Conservation (phyloP, 257 asterid species). For the Petrea volubilis region DNA sequence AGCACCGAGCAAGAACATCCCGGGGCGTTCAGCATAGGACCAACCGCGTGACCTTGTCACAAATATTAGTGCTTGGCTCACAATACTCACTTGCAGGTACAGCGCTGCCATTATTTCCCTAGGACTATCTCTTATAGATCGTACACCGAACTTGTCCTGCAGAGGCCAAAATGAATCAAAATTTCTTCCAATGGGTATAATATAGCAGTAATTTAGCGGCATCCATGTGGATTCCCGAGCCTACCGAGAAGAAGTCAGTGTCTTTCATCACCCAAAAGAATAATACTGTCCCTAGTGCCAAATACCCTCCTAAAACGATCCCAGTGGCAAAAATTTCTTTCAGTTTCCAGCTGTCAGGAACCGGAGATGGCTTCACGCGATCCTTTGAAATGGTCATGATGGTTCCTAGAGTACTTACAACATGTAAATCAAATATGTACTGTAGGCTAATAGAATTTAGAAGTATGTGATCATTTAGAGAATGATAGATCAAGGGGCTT, state of each 20-base stretch:
- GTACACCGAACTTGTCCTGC: conserved; percentile 71
- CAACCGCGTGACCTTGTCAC: conserved; percentile 95
- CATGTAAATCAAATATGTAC: not conserved
- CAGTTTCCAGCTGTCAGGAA: conserved; percentile 96
- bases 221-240: conserved; percentile 1
- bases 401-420: conserved; percentile 50
- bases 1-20: conserved; percentile 62
- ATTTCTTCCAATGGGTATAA: not conserved
- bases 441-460: not conserved
- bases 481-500: not conserved
- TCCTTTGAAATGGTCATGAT: conserved; percentile 98
- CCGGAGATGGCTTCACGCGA: conserved; percentile 95
- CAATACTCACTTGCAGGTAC: conserved; percentile 89
- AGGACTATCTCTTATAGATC: conserved; percentile 45
- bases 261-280: conserved; percentile 77
- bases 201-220: no score
- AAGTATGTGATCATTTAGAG: not conserved
- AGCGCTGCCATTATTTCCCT: conserved; percentile 79
- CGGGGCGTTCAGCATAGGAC: conserved; percentile 91
- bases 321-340: conserved; percentile 91
- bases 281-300: conserved; percentile 76
- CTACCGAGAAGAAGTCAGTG: conserved; percentile 72
- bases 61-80: conserved; percentile 88
- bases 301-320: conserved; percentile 80
- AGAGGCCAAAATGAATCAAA: not conserved